Percentiles rank a stretch among this genome's conserved stretches.
phyloP scores from a whole-genome alignment of 345 rosid species.

The Eucalyptus coolabah region DNA sequence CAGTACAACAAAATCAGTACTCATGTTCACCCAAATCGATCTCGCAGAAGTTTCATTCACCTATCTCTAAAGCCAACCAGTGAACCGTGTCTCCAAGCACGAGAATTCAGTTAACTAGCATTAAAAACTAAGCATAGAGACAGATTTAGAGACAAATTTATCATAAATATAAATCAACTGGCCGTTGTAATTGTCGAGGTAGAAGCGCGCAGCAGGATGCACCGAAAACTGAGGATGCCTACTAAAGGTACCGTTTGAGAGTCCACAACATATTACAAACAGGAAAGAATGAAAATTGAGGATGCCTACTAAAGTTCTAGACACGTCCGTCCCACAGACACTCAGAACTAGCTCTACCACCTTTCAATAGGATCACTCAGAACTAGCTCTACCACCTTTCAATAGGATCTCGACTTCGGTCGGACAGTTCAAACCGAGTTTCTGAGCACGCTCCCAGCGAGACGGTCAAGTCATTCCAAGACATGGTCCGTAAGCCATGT shows the following conservation, averaged over 20 bases:
- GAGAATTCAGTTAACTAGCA: not conserved
- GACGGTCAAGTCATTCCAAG: slow-evolving; percentile 52
- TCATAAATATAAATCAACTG: not conserved
- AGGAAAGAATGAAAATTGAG: not conserved
- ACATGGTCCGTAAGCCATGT: slow-evolving; percentile 79
- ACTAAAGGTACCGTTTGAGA: not conserved
- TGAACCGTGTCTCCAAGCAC: not conserved
- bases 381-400: slow-evolving; percentile 28
- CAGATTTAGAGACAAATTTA: not conserved
- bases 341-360: slow-evolving; percentile 27
- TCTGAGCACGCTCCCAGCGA: slow-evolving; percentile 65
- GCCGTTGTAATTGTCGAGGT: not conserved
- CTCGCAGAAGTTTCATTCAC: too few species aligned
- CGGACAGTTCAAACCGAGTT: slow-evolving; percentile 56
- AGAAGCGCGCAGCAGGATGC: not conserved
- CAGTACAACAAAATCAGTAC: not conserved
- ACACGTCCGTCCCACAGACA: slow-evolving; percentile 63
- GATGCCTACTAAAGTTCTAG: not conserved
- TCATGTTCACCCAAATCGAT: not conserved
- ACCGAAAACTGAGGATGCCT: not conserved
- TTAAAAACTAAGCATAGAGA: not conserved
- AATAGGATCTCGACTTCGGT: slow-evolving; percentile 28
- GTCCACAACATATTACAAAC: not conserved
- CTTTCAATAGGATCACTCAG: too few species aligned
- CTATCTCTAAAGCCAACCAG: not conserved